These are phyloP conservation scores for Nemania abortiva DNA, from an alignment of 2,329 filamentous ascomycete genomes.

Conservation along the genomic window DNA sequence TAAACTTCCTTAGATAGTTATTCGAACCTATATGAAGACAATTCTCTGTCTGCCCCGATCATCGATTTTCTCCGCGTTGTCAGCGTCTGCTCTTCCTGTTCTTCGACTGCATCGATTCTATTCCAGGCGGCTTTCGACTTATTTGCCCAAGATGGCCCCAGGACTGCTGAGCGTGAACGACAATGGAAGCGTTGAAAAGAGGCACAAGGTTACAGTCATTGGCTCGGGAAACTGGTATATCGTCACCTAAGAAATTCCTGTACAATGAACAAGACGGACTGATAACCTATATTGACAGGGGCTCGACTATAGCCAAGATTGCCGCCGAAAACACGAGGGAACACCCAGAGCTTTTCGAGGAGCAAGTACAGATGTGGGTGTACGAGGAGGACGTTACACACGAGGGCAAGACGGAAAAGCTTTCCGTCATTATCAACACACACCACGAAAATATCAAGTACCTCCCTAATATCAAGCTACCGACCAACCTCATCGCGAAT, in stretches of 20 bases:
- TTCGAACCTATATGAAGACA: slow-evolving; percentile 32
- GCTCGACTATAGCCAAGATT: slow-evolving; percentile 97
- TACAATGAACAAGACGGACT: slow-evolving; percentile 12
- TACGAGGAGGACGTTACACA: slow-evolving; percentile 88
- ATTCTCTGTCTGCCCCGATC: slow-evolving; percentile 18
- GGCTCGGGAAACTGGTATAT: slow-evolving; percentile 95
- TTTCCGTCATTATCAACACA: slow-evolving; percentile 90
- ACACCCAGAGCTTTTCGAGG: slow-evolving; percentile 84
- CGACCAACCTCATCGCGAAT: slow-evolving; percentile 85
- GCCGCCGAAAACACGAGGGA: slow-evolving; percentile 89
- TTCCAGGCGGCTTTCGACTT: slow-evolving; percentile 34
- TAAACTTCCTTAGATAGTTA: neutral
- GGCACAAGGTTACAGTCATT: slow-evolving; percentile 93
- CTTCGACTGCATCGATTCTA: slow-evolving; percentile 13
- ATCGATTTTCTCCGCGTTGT: slow-evolving; percentile 23
- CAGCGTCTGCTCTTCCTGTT: slow-evolving; percentile 12
- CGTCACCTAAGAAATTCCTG: neutral
- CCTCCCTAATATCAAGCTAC: slow-evolving; percentile 87
- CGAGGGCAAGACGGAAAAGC: slow-evolving; percentile 79
- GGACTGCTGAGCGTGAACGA: slow-evolving; percentile 59
- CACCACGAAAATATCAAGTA: slow-evolving; percentile 98
- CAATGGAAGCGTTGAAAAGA: slow-evolving; percentile 72
- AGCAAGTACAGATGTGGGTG: slow-evolving; percentile 98
- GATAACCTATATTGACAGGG: slow-evolving; percentile 66
- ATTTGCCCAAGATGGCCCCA: slow-evolving; percentile 47